Percentiles rank a stretch among this genome's conserved stretches.
Evolutionary conservation across 345 rosid genomes (phyloP).

Genomic region (Hypericum perforatum): DNA sequence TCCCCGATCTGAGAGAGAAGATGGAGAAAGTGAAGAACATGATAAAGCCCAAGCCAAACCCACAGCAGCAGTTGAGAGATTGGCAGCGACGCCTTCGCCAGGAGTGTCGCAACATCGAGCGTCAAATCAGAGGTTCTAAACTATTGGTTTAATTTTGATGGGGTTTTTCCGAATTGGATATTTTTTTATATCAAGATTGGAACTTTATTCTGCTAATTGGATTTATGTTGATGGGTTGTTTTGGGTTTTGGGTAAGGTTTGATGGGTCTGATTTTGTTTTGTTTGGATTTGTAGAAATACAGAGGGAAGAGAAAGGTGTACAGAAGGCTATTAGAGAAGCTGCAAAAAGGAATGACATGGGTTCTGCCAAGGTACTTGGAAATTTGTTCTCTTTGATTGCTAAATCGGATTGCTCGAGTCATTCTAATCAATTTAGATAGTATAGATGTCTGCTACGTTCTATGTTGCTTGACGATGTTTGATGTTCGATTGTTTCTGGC

Average conservation of each 20-base stretch:
- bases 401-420: too few relatives aligned
- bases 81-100: slow-evolving; percentile 94
- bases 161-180: too few relatives aligned
- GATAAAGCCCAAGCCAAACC: slow-evolving; percentile 74
- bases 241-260: not conserved
- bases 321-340: slow-evolving; percentile 88
- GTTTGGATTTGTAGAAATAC: slow-evolving; percentile 50
- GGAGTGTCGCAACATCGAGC: slow-evolving; percentile 81
- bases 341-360: slow-evolving; percentile 88
- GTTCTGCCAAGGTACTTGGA: slow-evolving; percentile 65
- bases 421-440: too few relatives aligned
- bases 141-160: not conserved
- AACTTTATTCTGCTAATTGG: not conserved
- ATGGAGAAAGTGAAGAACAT: slow-evolving; percentile 84
- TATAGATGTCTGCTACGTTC: not conserved
- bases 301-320: slow-evolving; percentile 76
- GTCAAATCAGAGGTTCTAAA: slow-evolving; percentile 69
- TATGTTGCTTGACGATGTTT: too few relatives aligned
- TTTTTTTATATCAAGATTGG: too few relatives aligned
- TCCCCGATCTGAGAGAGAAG: too few relatives aligned
- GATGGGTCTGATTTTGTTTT: not conserved
- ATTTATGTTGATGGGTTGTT: not conserved
- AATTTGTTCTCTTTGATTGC: too few relatives aligned
- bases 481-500: too few relatives aligned
- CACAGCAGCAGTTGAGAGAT: slow-evolving; percentile 70